Conservation (phyloP, 176 grass and related monocot species). For the Saccharum spontaneum region DNA sequence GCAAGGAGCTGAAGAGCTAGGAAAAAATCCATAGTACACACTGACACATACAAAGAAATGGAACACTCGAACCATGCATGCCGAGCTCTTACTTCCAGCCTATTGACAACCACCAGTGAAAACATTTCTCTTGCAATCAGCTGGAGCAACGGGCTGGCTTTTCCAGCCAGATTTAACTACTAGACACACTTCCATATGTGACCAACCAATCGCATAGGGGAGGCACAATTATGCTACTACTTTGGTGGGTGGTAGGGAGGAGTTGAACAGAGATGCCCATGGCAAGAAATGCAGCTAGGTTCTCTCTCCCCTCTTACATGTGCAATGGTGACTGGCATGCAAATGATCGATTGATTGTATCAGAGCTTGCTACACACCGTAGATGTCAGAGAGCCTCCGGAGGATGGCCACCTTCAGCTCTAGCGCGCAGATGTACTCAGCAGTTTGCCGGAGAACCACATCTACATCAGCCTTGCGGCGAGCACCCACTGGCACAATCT, state of each 20-base stretch:
- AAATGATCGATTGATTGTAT: not conserved
- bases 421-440: constrained; percentile 52
- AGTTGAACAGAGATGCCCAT: not conserved
- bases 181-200: constrained; percentile 28
- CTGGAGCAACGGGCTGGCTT: constrained; percentile 27
- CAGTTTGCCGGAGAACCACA: constrained; percentile 44
- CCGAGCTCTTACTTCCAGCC: constrained; percentile 11
- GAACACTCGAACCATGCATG: constrained; percentile 28
- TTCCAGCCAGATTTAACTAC: constrained; percentile 30
- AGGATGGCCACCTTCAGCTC: constrained; percentile 53
- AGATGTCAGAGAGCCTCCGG: constrained; percentile 42
- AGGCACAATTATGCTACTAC: constrained; percentile 34
- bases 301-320: constrained; percentile 33
- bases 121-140: constrained; percentile 16
- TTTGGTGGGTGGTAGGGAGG: constrained; percentile 25
- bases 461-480: constrained; percentile 21
- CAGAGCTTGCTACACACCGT: constrained; percentile 31
- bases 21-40: constrained; percentile 4
- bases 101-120: constrained; percentile 21
- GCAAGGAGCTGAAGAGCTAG: constrained; percentile 3
- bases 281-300: constrained; percentile 33
- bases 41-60: constrained; percentile 3
- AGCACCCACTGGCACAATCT: constrained; percentile 41
- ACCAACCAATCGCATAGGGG: constrained; percentile 29
- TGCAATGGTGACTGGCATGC: constrained; percentile 33